Conservation (phyloP, 257 asterid genomes). For the Voacanga thouarsii region DNA sequence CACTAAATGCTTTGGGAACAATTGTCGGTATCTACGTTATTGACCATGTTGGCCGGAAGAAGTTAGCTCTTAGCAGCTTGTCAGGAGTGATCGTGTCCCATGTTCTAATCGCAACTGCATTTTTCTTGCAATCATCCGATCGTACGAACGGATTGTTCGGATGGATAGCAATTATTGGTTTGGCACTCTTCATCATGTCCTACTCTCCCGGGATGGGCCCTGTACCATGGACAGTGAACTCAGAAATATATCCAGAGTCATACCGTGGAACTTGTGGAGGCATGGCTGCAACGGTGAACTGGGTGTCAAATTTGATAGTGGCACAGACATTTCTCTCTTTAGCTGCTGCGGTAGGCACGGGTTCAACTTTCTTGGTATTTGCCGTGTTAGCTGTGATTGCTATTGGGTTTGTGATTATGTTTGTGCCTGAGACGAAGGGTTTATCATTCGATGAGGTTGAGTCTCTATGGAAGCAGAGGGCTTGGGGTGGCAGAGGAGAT, state of each 20-base stretch:
- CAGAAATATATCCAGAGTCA: constrained; percentile 81
- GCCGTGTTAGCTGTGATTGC: constrained; percentile 68
- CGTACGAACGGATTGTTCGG: constrained; percentile 44
- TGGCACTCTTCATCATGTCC: constrained; percentile 70
- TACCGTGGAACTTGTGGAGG: constrained; percentile 90
- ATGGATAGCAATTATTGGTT: constrained; percentile 75
- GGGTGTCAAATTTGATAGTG: constrained; percentile 82
- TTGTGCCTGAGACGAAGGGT: constrained; percentile 91
- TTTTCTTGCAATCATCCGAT: constrained; percentile 41
- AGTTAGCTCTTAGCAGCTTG: constrained; percentile 73
- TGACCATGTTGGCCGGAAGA: constrained; percentile 72
- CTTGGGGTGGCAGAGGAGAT: constrained; percentile 31
- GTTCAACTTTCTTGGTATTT: constrained; percentile 67
- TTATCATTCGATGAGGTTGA: constrained; percentile 82
- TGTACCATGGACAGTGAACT: constrained; percentile 93
- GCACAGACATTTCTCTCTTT: constrained; percentile 77
- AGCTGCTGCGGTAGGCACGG: constrained; percentile 61
- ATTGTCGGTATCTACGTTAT: constrained; percentile 79
- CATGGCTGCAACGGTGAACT: constrained; percentile 93
- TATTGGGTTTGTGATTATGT: constrained; percentile 52
- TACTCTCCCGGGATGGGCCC: constrained; percentile 96
- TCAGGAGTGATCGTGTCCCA: constrained; percentile 76
- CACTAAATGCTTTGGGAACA: constrained; percentile 75
- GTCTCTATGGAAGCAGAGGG: constrained; percentile 74
- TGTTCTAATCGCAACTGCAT: constrained; percentile 54